Evolutionary conservation across 1,139 yeast genomes (phyloP), one percentile per base, ranked within the genome.

Genomic region (Candida mesenterica): DNA sequence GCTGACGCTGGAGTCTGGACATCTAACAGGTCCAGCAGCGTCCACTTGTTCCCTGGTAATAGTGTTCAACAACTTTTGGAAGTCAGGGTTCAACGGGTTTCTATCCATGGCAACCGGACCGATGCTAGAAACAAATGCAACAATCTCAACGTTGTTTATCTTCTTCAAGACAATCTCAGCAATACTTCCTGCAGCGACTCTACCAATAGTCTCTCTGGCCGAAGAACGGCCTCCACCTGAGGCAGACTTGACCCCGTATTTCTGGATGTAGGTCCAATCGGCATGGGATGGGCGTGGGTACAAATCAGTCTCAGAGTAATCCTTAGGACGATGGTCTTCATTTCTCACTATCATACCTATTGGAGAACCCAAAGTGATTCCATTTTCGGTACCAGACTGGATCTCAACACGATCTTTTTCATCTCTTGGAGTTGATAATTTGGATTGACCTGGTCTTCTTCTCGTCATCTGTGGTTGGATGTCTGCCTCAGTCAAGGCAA

Each of bases 281-380:
- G 98, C 98, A 63, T 92, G 98, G 30, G 96, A 86, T 17, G 98
- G 98, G 61, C 98, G 80, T 46, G 98, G 98, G 69, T 82, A 92
- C 46, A 84, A 74, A 57, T 90, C 97, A 61, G 95, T 90, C 55
- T 90, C 97, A 19, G 88, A 77, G 70, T 92, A 92, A 62, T 92
- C 98, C 48, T 88, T 79, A 13, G 98, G 98, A 56, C 97, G 79
- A 60, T 92, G 98, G 65, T 92, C 98, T 68, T 92, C 90, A 62
- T 92, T 92, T 55, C 74, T 73, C 15, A 92, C 95, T 43, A 89
- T 59, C 97, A 92, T 87, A 15, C 88, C 97, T 48, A 92, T 86
- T 28, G 98, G 97, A 25, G 97, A 87, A 24, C 98, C 98, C 44
- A 92, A 72, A 33, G 97, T 86, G 53, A 78, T 73, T 31, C 97